Evolutionary conservation across 179 eudicot genomes (phyloP), one percentile per base, ranked within the genome.

Genomic region (Amaranthus tricolor): DNA sequence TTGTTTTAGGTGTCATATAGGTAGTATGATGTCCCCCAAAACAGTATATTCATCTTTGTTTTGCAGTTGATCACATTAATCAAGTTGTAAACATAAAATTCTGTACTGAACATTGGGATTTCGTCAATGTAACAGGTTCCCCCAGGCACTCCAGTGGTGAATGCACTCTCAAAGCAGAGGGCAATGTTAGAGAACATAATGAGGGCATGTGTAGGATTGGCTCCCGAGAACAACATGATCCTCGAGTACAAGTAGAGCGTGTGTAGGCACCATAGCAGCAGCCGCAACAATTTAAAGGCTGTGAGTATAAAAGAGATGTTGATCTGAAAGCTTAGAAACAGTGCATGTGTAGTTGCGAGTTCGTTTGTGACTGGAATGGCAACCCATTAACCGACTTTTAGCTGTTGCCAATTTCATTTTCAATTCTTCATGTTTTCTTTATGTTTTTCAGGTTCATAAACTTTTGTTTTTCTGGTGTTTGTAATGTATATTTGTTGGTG

Each of bases 121-220:
- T 47, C n/a, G 6, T 0, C 31, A 60, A 76, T 73, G 16, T 68
- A 80, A 79, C 81, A 94, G 98, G 97, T 94, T 54, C 98, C 98
- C 60, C 98, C 97, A n/a, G 97, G 98, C 19, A 94, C 98, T 17
- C 98, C 98, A 9, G 98, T 94, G 80, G 98, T 94, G 87, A 94
- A 94, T 31, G 98, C 98, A 0, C 87, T 94, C 9, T 84, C 98
- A 3, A 94, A 94, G 84, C 98, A 94, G 83, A 81, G 98, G 85
- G 95, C 98, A 50, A 94, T 94, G 98, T 86, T 94, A 24, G 98
- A 94, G 91, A 94, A 94, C 90, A 92, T 94, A 54, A 61, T 94
- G 84, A 90, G 98, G 88, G 98, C 97, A 57, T 94, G 98, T 72
- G 95, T 94, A 53, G 97, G 98, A 24, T 76, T 94, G 81, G 90